Percentiles rank a stretch among this genome's conserved stretches.
These are phyloP conservation scores for Polyrhizophydium stewartii DNA, from an alignment of 371 early-diverging fungal species.

Conservation along the genomic window DNA sequence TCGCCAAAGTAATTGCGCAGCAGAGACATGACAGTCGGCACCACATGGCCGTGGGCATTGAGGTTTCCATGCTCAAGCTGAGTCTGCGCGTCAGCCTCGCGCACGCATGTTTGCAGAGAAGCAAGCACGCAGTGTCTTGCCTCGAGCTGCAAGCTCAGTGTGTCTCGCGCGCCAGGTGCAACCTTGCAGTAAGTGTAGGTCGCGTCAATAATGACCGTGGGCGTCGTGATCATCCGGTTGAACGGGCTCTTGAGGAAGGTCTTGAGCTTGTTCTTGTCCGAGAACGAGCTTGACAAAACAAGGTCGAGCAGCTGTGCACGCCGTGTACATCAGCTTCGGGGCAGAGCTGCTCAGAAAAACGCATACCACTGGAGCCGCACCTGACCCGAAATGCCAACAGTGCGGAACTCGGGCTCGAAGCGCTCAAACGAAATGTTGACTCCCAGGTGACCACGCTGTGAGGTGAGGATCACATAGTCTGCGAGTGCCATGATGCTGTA, in stretches of 20 bases:
- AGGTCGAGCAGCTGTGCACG: not conserved
- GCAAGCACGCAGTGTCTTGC: too few species aligned
- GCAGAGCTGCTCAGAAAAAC: not conserved
- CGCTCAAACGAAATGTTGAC: not conserved
- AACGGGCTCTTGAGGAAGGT: not conserved
- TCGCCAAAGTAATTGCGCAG: conserved; percentile 70
- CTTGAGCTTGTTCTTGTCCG: not conserved
- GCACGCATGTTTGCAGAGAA: too few species aligned
- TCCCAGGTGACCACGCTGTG: not conserved
- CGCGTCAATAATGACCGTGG: not conserved
- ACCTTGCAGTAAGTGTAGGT: not conserved
- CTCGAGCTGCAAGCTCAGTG: not conserved
- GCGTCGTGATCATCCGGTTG: not conserved
- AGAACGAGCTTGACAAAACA: not conserved
- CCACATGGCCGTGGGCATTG: conserved; percentile 1
- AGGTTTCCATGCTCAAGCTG: not conserved
- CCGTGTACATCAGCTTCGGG: not conserved
- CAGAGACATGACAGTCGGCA: not conserved
- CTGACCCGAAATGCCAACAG: not conserved
- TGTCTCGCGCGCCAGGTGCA: not conserved
- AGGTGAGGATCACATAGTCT: not conserved
- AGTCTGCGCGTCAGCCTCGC: not conserved
- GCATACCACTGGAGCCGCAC: not conserved
- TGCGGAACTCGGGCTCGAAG: not conserved
- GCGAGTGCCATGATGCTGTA: too few species aligned